A percentile compares a stretch with the other conserved stretches of the same genome.
These are phyloP conservation scores for Silene uniflora DNA, from an alignment of 148 eudicot genomes.

Conservation along the genomic window DNA sequence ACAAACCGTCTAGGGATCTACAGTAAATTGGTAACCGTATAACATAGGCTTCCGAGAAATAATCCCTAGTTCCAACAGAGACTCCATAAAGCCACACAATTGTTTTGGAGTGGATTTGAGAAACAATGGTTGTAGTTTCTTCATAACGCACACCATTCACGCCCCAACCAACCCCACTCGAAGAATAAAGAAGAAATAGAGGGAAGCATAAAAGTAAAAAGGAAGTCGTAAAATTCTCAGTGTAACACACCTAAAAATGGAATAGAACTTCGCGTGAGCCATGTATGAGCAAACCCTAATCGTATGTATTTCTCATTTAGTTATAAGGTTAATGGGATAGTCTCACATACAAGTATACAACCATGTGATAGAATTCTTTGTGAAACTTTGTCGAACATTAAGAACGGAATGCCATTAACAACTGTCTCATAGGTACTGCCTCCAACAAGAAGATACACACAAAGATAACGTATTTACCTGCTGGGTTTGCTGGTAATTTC, in stretches of 20 bases:
- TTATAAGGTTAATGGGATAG: too few relatives aligned
- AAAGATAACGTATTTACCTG: constrained; percentile 43
- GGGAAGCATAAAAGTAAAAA: neutral
- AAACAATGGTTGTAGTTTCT: too few relatives aligned
- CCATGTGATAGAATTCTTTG: neutral
- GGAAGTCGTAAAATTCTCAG: neutral
- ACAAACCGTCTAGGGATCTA: neutral
- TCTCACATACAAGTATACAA: too few relatives aligned
- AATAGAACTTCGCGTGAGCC: too few relatives aligned
- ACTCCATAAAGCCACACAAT: neutral
- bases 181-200: neutral
- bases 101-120: neutral
- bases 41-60: neutral
- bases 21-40: neutral
- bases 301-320: neutral
- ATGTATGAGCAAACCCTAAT: too few relatives aligned
- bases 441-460: neutral
- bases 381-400: neutral
- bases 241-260: neutral
- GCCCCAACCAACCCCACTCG: neutral
- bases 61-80: neutral
- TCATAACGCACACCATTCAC: neutral
- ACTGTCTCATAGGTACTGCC: neutral
- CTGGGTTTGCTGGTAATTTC: constrained; percentile 82
- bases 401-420: neutral